Evolutionary conservation across 208 protist species (phyloP).

Genomic region (Trypanosomatidae sp.): DNA sequence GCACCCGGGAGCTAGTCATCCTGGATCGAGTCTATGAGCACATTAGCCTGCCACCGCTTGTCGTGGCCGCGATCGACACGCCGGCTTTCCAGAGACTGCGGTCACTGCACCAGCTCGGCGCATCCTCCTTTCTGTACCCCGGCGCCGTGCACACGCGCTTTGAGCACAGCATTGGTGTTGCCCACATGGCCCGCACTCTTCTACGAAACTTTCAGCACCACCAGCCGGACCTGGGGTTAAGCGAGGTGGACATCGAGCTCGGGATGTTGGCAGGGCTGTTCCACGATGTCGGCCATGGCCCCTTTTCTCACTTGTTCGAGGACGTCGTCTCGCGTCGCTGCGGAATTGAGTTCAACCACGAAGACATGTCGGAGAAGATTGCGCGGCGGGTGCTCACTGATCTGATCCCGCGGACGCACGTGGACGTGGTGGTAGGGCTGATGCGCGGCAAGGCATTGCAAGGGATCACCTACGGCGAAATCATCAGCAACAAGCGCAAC

Average conservation of each 20-base stretch:
- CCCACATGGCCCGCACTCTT: slow-evolving; percentile 89
- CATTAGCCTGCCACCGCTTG: slow-evolving; percentile 84
- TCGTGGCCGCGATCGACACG: slow-evolving; percentile 94
- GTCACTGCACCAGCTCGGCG: slow-evolving; percentile 95
- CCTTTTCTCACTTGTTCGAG: slow-evolving; percentile 97
- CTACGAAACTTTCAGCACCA: slow-evolving; percentile 68
- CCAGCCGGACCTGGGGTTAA: slow-evolving; percentile 93
- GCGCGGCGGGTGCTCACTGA: slow-evolving; percentile 48
- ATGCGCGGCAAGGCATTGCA: slow-evolving; percentile 51
- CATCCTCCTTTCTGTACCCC: slow-evolving; percentile 93
- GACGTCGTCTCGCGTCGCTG: slow-evolving; percentile 72
- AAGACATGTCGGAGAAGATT: slow-evolving; percentile 84
- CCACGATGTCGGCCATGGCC: slow-evolving; percentile 97
- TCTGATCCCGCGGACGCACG: slow-evolving; percentile 44
- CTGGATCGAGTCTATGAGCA: slow-evolving; percentile 95
- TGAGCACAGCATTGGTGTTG: slow-evolving; percentile 96
- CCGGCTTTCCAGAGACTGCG: slow-evolving; percentile 95
- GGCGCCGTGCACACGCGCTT: slow-evolving; percentile 96
- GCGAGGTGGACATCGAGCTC: slow-evolving; percentile 73
- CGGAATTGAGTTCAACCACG: slow-evolving; percentile 75
- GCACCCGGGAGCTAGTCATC: slow-evolving; percentile 55
- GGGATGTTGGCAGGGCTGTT: slow-evolving; percentile 95
- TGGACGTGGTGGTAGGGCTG: slow-evolving; percentile 64
- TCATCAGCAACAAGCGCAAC: slow-evolving; percentile 92
- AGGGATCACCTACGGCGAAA: slow-evolving; percentile 59